Conservation (phyloP, 768 basidiomycete genomes). For the Leucosporidium yakuticum region DNA sequence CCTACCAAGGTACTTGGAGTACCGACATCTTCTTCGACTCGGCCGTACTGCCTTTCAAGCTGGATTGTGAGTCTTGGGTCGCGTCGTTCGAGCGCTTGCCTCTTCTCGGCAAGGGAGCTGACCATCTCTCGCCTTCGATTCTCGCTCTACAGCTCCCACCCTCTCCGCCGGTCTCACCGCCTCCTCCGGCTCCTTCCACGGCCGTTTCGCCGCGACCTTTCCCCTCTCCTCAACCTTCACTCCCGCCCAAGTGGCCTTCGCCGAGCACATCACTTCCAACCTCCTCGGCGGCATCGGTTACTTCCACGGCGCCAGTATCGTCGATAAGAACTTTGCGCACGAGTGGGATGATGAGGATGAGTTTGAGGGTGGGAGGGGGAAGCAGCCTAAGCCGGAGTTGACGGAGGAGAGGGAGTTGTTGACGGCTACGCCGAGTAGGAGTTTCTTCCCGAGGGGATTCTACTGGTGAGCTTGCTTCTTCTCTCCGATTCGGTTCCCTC, state of each 20-base stretch:
- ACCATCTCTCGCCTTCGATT: not conserved
- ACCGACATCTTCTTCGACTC: slow-evolving; percentile 88
- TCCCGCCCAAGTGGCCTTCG: slow-evolving; percentile 62
- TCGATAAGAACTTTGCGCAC: slow-evolving; percentile 75
- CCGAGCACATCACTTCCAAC: slow-evolving; percentile 82
- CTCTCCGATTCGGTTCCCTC: not conserved
- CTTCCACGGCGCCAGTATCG: slow-evolving; percentile 83
- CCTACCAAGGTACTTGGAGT: slow-evolving; percentile 73
- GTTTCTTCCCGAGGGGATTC: slow-evolving; percentile 96
- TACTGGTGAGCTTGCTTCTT: slow-evolving; percentile 54
- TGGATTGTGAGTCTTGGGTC: slow-evolving; percentile 62
- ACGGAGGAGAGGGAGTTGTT: slow-evolving; percentile 70
- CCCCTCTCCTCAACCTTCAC: slow-evolving; percentile 55
- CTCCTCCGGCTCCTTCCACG: slow-evolving; percentile 56
- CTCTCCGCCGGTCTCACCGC: slow-evolving; percentile 67
- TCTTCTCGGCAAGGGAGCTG: not conserved
- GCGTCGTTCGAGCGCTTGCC: not conserved
- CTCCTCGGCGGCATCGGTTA: slow-evolving; percentile 90
- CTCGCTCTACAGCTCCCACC: slow-evolving; percentile 50
- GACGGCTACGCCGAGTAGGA: slow-evolving; percentile 89
- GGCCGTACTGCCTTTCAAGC: slow-evolving; percentile 43
- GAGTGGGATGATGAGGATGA: slow-evolving; percentile 77
- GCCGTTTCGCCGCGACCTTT: slow-evolving; percentile 64
- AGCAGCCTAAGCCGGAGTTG: slow-evolving; percentile 42
- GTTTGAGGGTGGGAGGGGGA: slow-evolving; percentile 42